Evolutionary conservation across 768 basidiomycete species (phyloP).

Genomic region (Cystobasidium ongulense): DNA sequence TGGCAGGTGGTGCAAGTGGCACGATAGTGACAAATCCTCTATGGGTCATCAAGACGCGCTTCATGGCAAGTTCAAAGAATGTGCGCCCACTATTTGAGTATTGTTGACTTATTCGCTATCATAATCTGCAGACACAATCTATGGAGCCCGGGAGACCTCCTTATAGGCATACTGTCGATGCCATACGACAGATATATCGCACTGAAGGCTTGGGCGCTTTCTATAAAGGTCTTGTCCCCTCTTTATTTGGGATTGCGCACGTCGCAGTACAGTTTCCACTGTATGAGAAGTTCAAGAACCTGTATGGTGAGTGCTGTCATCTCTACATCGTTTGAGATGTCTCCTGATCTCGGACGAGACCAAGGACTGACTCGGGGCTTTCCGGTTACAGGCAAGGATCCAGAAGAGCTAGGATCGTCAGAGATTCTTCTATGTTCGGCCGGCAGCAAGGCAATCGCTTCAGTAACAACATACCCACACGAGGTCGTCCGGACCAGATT

Average conservation of each 20-base stretch:
- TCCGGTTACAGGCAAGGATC: slow-evolving; percentile 42
- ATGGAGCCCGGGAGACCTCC: slow-evolving; percentile 43
- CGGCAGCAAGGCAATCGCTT: slow-evolving; percentile 91
- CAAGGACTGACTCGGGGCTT: no score
- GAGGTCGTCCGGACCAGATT: slow-evolving; percentile 97
- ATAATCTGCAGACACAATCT: slow-evolving; percentile 25
- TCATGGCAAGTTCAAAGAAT: slow-evolving; percentile 64
- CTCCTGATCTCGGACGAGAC: not conserved
- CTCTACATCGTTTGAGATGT: not conserved
- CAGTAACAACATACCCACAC: slow-evolving; percentile 91
- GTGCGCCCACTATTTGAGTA: not conserved
- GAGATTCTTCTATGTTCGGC: slow-evolving; percentile 82
- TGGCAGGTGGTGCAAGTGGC: slow-evolving; percentile 87
- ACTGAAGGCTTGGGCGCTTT: slow-evolving; percentile 79
- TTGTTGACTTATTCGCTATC: not conserved
- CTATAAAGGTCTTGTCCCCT: slow-evolving; percentile 89
- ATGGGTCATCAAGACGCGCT: slow-evolving; percentile 98
- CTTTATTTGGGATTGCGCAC: slow-evolving; percentile 81
- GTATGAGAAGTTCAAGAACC: slow-evolving; percentile 82
- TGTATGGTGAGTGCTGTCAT: slow-evolving; percentile 60
- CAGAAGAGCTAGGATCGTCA: slow-evolving; percentile 50
- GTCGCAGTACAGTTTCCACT: slow-evolving; percentile 96
- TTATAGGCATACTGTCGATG: slow-evolving; percentile 84
- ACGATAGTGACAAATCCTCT: slow-evolving; percentile 90
- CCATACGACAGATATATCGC: slow-evolving; percentile 78